These are phyloP conservation scores for Zymoseptoria passerinii DNA, from an alignment of 2,329 filamentous ascomycete species.

Conservation along the genomic window DNA sequence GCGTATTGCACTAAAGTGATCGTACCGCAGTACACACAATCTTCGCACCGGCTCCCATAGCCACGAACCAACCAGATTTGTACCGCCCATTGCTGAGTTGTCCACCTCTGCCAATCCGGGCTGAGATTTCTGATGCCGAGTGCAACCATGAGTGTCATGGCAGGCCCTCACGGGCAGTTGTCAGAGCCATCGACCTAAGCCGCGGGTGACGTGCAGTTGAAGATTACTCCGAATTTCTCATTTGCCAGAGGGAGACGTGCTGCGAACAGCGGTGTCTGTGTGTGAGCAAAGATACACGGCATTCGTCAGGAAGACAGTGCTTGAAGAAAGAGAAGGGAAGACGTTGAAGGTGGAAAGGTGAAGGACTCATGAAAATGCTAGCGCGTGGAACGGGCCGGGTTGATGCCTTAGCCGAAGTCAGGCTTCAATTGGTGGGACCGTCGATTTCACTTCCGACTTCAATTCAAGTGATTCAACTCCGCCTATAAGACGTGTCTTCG, in stretches of 20 bases:
- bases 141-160: conserved; percentile 74
- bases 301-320: conserved; percentile 71
- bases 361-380: not conserved
- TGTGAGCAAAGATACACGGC: conserved; percentile 95
- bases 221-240: conserved; percentile 99
- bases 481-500: not conserved
- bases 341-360: conserved; percentile 4
- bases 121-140: conserved; percentile 86
- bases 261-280: conserved; percentile 41
- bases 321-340: conserved; percentile 38
- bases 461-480: not conserved
- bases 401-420: not conserved
- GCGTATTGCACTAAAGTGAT: conserved; percentile 94
- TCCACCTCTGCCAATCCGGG: conserved; percentile 26
- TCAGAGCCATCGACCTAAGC: conserved; percentile 27
- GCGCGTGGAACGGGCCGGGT: not conserved
- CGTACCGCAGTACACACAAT: conserved; percentile 54
- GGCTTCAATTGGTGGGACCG: conserved; percentile 1
- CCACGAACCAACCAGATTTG: conserved; percentile 24
- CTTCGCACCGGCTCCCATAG: conserved; percentile 93
- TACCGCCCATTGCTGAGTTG: not conserved
- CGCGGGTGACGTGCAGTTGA: conserved; percentile 41
- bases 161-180: conserved; percentile 77
- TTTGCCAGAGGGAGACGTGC: conserved; percentile 51
- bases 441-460: not conserved